A percentile compares a stretch with the other conserved stretches of the same genome.
These are phyloP conservation scores for Diaporthe sp. DNA, from an alignment of 2,329 filamentous ascomycete species.

Conservation along the genomic window DNA sequence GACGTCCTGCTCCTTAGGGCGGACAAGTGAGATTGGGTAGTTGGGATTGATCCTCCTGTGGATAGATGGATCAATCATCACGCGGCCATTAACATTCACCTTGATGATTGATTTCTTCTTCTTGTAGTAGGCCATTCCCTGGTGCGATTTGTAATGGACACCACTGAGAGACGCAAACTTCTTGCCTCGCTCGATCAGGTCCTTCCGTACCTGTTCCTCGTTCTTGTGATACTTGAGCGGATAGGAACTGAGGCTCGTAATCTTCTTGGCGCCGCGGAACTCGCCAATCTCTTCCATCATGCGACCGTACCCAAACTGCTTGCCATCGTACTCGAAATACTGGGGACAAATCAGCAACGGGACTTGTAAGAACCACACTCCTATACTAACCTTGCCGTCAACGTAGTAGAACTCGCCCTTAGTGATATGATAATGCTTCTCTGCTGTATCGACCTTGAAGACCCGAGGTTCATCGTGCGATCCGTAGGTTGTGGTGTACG, in stretches of 20 bases:
- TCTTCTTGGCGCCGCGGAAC: slow-evolving; percentile 87
- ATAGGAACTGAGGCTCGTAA: slow-evolving; percentile 81
- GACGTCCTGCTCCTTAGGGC: slow-evolving; percentile 76
- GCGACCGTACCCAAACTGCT: slow-evolving; percentile 82
- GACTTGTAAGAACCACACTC: too few relatives aligned
- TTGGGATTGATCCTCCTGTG: slow-evolving; percentile 90
- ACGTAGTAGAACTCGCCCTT: slow-evolving; percentile 82
- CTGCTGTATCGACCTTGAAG: slow-evolving; percentile 84
- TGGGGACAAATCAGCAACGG: slow-evolving; percentile 40
- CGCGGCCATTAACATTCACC: slow-evolving; percentile 86
- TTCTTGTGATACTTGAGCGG: slow-evolving; percentile 86
- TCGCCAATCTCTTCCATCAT: slow-evolving; percentile 76
- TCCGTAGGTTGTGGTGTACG: slow-evolving; percentile 82
- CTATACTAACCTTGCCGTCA: slow-evolving; percentile 69
- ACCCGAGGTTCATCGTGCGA: slow-evolving; percentile 81
- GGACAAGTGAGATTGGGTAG: slow-evolving; percentile 81
- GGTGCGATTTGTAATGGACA: slow-evolving; percentile 85
- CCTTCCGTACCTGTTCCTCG: slow-evolving; percentile 70
- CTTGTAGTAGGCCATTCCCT: slow-evolving; percentile 88
- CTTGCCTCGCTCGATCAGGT: slow-evolving; percentile 84
- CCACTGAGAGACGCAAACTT: slow-evolving; percentile 86
- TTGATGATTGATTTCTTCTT: slow-evolving; percentile 78
- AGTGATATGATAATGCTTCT: slow-evolving; percentile 76
- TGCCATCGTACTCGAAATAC: slow-evolving; percentile 91
- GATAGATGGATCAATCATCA: slow-evolving; percentile 89